Base-by-base conservation (phyloP, 306 rosid genomes). In the Medicago arabica region DNA sequence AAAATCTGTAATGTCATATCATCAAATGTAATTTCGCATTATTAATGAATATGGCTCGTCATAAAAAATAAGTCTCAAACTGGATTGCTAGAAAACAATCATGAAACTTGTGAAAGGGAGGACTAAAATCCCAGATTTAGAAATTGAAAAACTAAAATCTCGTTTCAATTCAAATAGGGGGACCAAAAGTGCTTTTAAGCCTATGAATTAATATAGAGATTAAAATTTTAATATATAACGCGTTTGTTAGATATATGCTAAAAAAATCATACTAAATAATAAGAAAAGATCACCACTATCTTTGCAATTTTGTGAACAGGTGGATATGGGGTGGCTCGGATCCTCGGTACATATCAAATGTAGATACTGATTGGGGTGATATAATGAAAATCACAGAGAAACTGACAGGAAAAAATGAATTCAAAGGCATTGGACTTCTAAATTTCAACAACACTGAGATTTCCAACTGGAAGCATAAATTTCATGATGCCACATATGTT, bases 321-420 rank as follows among this genome's bases (percentile, higher is more conserved):
- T 93, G 98, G 98, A 89, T 93, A 84, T 91, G 97, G 98, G 96
- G 96, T 5, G 92, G 92, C 28, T 66, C 78, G 2, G 97, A 92
- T 82, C 81, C 85, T 63, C 83, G 97, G 3, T 92, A 95, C 44
- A 14, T 53, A 4, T 78, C 97, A 3, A 77, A 78, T 67, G 34
- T 81, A 62, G 89, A 84, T 62, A 78, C 83, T 12, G 65, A 86
- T 8, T 95, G 92, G 97, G 73, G 83, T 34, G 96, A 87, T 54
- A 71, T 95, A 18, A 13, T 75, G 34, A 71, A 83, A 84, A 80
- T 85, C 16, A 59, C 88, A 2, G 85, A 71, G 63, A 90, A 78
- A 71, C n/a, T 83, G 14, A 53, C 47, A 36, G 78, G 82, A 47
- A 68, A 53, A 69, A 75, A 67, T 68, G 91, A 92, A 54, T 74